phyloP scores from a whole-genome alignment of 106 monocot genomes.

The Alisma plantagoaquatica region DNA sequence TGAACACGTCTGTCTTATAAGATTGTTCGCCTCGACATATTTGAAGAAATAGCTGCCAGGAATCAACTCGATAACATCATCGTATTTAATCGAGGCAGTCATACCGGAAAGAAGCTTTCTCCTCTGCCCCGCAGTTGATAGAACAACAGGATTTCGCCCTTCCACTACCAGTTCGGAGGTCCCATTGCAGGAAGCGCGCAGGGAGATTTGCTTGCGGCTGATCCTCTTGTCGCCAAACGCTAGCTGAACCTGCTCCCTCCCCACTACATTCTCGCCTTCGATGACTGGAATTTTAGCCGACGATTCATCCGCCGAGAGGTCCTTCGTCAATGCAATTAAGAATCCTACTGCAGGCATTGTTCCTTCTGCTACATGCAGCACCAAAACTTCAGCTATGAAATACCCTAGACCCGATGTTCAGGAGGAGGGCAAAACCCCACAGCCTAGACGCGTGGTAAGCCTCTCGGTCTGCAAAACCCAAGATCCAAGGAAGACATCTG shows the following conservation, averaged over 20 bases:
- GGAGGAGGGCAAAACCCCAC: no score
- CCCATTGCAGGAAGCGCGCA: conserved; percentile 51
- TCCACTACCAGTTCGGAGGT: conserved; percentile 57
- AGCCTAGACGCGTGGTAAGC: no score
- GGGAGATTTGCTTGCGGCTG: conserved; percentile 74
- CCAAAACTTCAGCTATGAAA: no score
- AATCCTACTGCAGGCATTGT: no score
- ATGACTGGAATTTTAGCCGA: conserved; percentile 31
- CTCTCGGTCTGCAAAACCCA: no score
- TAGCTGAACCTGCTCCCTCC: conserved; percentile 50
- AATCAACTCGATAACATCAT: conserved; percentile 85
- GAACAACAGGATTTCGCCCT: conserved; percentile 4
- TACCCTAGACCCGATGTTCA: no score
- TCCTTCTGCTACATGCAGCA: no score
- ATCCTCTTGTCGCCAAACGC: conserved; percentile 58
- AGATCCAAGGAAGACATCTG: no score
- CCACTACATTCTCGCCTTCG: conserved; percentile 49
- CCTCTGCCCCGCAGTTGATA: conserved; percentile 31
- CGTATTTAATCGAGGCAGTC: conserved; percentile 36
- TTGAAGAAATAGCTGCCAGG: conserved; percentile 65
- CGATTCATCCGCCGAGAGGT: conserved; percentile 23
- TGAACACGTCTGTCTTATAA: conserved; percentile 13
- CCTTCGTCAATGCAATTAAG: conserved; percentile 44
- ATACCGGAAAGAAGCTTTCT: conserved; percentile 47
- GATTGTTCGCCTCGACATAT: conserved; percentile 31